phyloP scores from a whole-genome alignment of 129 eudicot species.

The Tagetes erecta region DNA sequence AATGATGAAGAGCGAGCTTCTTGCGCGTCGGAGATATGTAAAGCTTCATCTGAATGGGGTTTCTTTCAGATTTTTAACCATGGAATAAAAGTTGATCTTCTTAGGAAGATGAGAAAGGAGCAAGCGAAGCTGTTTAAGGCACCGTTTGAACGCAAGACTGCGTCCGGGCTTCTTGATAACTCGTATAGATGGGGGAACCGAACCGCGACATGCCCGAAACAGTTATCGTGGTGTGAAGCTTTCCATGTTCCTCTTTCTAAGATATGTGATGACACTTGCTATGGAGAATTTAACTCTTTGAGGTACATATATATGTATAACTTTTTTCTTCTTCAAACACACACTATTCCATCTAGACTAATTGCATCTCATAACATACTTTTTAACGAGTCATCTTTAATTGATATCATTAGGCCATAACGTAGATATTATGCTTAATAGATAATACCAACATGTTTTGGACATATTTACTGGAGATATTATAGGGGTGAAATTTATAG shows the following conservation, averaged over 20 bases:
- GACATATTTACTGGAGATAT: too few species aligned
- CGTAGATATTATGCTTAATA: too few species aligned
- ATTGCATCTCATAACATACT: background rate
- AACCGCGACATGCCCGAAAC: constrained; percentile 49
- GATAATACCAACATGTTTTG: too few species aligned
- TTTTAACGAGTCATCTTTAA: background rate
- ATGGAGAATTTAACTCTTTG: constrained; percentile 51
- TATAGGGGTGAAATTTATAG: too few species aligned
- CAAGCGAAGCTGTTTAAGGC: constrained; percentile 56
- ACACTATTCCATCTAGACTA: background rate
- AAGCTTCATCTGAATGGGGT: constrained; percentile 75
- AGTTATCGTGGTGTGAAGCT: constrained; percentile 73
- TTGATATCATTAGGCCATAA: background rate
- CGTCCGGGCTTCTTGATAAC: constrained; percentile 53
- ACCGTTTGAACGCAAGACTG: constrained; percentile 47
- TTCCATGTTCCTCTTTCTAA: constrained; percentile 65
- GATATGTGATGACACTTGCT: constrained; percentile 50
- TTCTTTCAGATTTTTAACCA: constrained; percentile 72
- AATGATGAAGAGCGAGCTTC: constrained; percentile 35
- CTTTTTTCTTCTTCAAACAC: too few species aligned
- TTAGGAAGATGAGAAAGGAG: constrained; percentile 54
- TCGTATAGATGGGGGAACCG: constrained; percentile 72
- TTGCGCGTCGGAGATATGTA: constrained; percentile 44
- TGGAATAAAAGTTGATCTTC: constrained; percentile 48
- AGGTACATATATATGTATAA: constrained; percentile 32